Conservation (phyloP, 2,329 filamentous ascomycete genomes). For the Aureobasidium vineae region DNA sequence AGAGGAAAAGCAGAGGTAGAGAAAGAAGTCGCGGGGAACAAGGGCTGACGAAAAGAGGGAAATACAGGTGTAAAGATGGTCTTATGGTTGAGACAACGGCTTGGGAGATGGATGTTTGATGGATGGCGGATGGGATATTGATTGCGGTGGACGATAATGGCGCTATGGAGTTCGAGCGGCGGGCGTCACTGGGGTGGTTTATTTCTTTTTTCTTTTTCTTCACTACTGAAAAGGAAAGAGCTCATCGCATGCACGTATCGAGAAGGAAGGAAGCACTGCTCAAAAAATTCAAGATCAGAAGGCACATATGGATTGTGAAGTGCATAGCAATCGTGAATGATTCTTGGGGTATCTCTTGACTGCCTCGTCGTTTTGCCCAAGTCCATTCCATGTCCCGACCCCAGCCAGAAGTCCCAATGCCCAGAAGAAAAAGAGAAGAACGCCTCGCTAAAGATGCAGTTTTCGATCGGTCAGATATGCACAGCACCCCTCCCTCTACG, state of each 20-base stretch:
- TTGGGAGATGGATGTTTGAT: conserved; percentile 48
- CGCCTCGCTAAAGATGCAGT: conserved; percentile 41
- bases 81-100: conserved; percentile 62
- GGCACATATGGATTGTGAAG: neutral
- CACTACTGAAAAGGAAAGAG: neutral
- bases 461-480: neutral
- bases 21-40: neutral
- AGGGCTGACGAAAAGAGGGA: neutral
- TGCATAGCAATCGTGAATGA: neutral
- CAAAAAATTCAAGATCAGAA: too few relatives aligned
- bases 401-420: neutral
- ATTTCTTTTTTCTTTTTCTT: neutral
- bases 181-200: neutral
- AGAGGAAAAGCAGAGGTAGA: neutral
- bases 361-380: neutral
- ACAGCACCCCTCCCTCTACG: conserved; percentile 43
- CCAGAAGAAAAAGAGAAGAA: conserved; percentile 33
- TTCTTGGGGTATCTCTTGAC: conserved; percentile 9
- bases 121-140: neutral
- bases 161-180: neutral
- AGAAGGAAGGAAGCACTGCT: neutral
- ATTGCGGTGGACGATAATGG: neutral
- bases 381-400: neutral
- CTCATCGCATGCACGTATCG: neutral
- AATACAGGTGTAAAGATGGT: conserved; percentile 51